Base-by-base conservation (phyloP, 495 filamentous ascomycete species). In the Aspergillus coremiiformis region DNA sequence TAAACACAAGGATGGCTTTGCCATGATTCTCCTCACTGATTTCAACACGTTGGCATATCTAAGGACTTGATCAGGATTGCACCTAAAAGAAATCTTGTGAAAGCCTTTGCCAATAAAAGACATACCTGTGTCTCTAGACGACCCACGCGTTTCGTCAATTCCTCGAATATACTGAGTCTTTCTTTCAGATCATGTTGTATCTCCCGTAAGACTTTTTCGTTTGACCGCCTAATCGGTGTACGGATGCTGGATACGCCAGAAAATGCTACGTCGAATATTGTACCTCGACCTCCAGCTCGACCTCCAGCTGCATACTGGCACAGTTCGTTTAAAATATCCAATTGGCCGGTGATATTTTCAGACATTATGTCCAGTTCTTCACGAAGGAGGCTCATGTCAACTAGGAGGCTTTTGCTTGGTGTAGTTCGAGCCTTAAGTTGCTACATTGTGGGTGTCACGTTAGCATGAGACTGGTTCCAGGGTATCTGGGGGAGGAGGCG, bases 1-100 rank as follows among this genome's bases (percentile, higher is more conserved):
- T 70, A 54, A 72, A 73, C 8, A 69, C 59, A 0, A 67, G 44
- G 47, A 72, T 72, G 0, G 67, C 62, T 46, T 62, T 62, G 26
- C 59, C 51, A 23, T 62, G 50, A 44, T 58, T 51, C 26, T 62
- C 56, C 22, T 62, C 42, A 12, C 42, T 51, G 22, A 56, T 48
- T 4, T 56, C 54, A 44, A 52, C 53, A 17, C 52, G 52, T 49
- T 54, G 52, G 5, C 32, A 15, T 11, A 49, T 54, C 52, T 54
- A 33, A 24, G 2, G 1, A 14, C 5, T 10, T 4, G 15, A n/a
- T 35, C 15, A 24, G n/a, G 17, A 10, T 21, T 2, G 4, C 4
- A 27, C 8, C 24, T 4, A 8, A 27, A 27, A 27, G 24, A 27
- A 27, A 4, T 4, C 24, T 27, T 2, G 24, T 19, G n/a, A n/a